These are phyloP conservation scores for Bondarzewia mesenterica DNA, from an alignment of 1,284 basidiomycete species.

Conservation along the genomic window DNA sequence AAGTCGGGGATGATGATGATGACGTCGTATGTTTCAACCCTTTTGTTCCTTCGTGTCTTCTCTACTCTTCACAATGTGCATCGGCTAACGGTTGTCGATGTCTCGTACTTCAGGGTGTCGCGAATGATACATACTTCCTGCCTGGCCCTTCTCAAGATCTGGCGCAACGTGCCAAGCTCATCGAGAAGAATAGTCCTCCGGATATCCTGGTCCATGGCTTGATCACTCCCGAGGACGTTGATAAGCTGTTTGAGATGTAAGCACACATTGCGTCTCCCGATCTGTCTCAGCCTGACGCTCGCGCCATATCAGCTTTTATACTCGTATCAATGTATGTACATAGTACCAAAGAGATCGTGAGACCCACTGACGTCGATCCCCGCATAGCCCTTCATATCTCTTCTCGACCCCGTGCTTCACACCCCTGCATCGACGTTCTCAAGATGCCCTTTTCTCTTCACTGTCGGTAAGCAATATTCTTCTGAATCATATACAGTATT, in stretches of 20 bases:
- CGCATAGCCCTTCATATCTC: constrained; percentile 58
- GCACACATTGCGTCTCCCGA: constrained; percentile 20
- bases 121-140: constrained; percentile 76
- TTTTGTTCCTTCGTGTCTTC: neutral
- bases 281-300: neutral
- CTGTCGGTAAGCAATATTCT: constrained; percentile 69
- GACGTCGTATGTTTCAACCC: constrained; percentile 37
- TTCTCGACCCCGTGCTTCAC: constrained; percentile 69
- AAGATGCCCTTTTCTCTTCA: constrained; percentile 76
- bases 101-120: constrained; percentile 43
- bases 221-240: constrained; percentile 73
- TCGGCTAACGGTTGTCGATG: constrained; percentile 2
- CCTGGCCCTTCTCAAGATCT: constrained; percentile 61
- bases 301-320: constrained; percentile 59
- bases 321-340: constrained; percentile 54
- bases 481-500: too few species aligned
- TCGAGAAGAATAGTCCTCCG: constrained; percentile 74
- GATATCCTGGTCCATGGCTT: constrained; percentile 79
- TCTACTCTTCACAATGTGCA: too few species aligned
- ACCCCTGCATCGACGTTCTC: constrained; percentile 66
- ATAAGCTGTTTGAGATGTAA: constrained; percentile 78
- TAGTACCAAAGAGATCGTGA: neutral
- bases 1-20: constrained; percentile 39
- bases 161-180: constrained; percentile 64
- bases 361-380: constrained; percentile 5